phyloP scores from a whole-genome alignment of 2,329 filamentous ascomycete species.

The Microsporum canis region DNA sequence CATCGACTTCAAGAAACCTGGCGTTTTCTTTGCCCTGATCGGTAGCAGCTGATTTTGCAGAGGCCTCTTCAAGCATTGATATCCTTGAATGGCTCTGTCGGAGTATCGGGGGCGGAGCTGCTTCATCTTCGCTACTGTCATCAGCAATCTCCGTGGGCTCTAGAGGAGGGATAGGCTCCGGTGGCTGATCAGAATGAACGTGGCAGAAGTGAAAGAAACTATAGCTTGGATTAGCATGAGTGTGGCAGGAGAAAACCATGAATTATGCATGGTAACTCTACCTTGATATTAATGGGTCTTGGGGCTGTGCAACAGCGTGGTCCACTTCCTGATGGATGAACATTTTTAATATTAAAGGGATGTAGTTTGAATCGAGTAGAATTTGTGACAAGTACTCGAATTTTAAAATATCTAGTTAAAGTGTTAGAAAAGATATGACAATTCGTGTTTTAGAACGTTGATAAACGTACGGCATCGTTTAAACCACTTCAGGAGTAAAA shows the following conservation, averaged over 20 bases:
- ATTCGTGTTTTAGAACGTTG: neutral
- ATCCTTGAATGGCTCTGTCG: constrained; percentile 43
- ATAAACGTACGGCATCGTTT: constrained; percentile 70
- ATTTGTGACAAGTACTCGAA: constrained; percentile 94
- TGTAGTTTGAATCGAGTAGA: constrained; percentile 85
- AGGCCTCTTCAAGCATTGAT: constrained; percentile 16
- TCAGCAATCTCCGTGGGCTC: constrained; percentile 22
- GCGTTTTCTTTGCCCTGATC: constrained; percentile 10
- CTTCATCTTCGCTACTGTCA: constrained; percentile 51
- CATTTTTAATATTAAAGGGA: constrained; percentile 83
- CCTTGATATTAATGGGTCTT: constrained; percentile 72
- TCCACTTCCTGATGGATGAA: constrained; percentile 93
- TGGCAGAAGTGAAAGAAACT: constrained; percentile 92
- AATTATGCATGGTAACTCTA: constrained; percentile 28
- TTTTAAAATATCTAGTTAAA: constrained; percentile 64
- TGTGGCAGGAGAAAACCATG: neutral
- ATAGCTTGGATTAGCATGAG: constrained; percentile 12
- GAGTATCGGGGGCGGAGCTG: constrained; percentile 69
- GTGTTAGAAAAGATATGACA: constrained; percentile 3
- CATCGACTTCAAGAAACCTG: constrained; percentile 55
- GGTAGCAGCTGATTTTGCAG: constrained; percentile 15
- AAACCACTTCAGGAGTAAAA: constrained; percentile 91
- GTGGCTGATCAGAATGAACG: constrained; percentile 51
- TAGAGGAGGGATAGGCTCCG: constrained; percentile 25
- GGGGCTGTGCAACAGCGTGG: constrained; percentile 72